Conservation (phyloP, 1,284 basidiomycete genomes). For the Melampsora americana region DNA sequence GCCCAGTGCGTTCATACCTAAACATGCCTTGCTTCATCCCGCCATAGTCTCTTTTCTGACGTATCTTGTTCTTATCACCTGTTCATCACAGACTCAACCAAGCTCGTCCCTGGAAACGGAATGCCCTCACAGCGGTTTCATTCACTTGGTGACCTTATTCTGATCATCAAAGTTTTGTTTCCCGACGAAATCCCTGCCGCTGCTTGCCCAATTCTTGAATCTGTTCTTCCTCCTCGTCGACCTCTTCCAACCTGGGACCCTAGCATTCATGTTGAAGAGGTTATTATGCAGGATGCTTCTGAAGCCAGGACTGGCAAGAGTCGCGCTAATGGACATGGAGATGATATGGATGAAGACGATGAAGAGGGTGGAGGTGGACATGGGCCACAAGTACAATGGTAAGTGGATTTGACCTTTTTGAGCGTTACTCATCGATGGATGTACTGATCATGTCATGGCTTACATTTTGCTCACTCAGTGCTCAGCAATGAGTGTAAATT, state of each 20-base stretch:
- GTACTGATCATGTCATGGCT: too few species aligned
- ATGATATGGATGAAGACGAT: slow-evolving; percentile 75
- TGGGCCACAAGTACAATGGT: slow-evolving; percentile 42
- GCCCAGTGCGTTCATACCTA: slow-evolving; percentile 64
- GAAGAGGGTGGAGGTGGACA: slow-evolving; percentile 56
- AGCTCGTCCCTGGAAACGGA: slow-evolving; percentile 88
- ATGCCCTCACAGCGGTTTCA: slow-evolving; percentile 99
- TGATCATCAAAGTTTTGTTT: slow-evolving; percentile 84
- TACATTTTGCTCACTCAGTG: too few species aligned
- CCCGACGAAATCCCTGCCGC: slow-evolving; percentile 74
- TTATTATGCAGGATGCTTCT: slow-evolving; percentile 76
- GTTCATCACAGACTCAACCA: slow-evolving; percentile 60
- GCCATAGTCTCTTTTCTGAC: slow-evolving; percentile 5
- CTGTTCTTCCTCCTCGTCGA: slow-evolving; percentile 76
- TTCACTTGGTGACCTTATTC: slow-evolving; percentile 88
- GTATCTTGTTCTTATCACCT: background rate
- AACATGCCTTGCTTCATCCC: slow-evolving; percentile 39
- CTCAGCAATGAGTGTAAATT: too few species aligned
- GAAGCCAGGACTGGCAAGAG: slow-evolving; percentile 65
- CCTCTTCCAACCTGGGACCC: slow-evolving; percentile 68
- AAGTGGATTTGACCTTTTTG: background rate
- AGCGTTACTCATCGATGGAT: too few species aligned
- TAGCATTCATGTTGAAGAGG: slow-evolving; percentile 75
- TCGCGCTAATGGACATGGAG: slow-evolving; percentile 57
- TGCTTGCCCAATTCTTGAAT: slow-evolving; percentile 73